Percentiles rank a stretch among this genome's conserved stretches.
These are phyloP conservation scores for Naganishia onofrii DNA, from an alignment of 768 basidiomycete species.

Conservation along the genomic window DNA sequence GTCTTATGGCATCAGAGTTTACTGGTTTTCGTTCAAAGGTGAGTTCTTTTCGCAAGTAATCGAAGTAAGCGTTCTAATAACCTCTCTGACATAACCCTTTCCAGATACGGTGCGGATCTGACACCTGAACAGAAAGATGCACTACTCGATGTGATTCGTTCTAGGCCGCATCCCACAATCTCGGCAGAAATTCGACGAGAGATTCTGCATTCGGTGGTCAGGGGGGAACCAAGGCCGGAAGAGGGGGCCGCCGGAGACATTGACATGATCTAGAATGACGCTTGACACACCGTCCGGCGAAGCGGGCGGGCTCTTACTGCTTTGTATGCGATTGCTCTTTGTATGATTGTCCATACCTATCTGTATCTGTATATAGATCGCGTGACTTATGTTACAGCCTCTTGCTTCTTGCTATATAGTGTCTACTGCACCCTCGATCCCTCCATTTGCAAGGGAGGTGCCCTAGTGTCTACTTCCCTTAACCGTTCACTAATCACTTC, in stretches of 20 bases:
- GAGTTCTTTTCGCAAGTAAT: constrained; percentile 32
- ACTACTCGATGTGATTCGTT: constrained; percentile 84
- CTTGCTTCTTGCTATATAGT: neutral
- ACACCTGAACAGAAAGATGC: constrained; percentile 98
- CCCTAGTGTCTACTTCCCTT: neutral
- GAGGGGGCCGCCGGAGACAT: constrained; percentile 56
- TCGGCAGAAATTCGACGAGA: constrained; percentile 86
- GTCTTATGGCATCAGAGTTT: constrained; percentile 98
- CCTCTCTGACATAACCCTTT: no score
- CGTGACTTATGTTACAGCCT: neutral
- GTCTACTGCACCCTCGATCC: neutral
- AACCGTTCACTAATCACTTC: neutral
- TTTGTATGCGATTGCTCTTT: neutral
- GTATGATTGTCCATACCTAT: neutral
- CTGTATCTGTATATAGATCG: no score
- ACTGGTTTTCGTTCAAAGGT: constrained; percentile 91
- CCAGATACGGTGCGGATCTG: constrained; percentile 87
- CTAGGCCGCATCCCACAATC: constrained; percentile 81
- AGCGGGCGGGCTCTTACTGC: neutral
- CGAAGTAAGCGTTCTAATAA: neutral
- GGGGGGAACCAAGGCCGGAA: constrained; percentile 72
- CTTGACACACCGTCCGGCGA: neutral
- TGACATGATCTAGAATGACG: constrained; percentile 38
- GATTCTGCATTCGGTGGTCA: constrained; percentile 75
- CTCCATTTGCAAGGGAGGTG: neutral